phyloP scores from a whole-genome alignment of 805 yeast species.

The Yamadazyma nakazawae region DNA sequence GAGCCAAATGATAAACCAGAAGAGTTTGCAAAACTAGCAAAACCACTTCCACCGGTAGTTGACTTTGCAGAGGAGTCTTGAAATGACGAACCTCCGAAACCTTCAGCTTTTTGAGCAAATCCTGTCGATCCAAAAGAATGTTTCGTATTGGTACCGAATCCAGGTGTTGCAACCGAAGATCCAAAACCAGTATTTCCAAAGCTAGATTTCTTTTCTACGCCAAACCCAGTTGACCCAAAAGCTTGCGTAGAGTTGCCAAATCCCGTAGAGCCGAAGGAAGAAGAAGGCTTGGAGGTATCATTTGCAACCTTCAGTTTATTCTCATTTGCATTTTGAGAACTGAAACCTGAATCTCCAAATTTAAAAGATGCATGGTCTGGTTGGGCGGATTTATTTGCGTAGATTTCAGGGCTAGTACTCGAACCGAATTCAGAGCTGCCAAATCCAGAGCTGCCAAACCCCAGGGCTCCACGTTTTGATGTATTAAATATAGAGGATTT shows the following conservation, averaged over 20 bases:
- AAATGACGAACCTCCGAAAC: slow-evolving; percentile 8
- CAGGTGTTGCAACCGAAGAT: slow-evolving; percentile 5
- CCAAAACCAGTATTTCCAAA: slow-evolving; percentile 6
- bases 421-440: too few species aligned
- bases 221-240: slow-evolving; percentile 10
- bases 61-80: slow-evolving; percentile 4
- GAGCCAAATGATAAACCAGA: slow-evolving; percentile 3
- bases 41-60: slow-evolving; percentile 13
- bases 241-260: slow-evolving; percentile 3
- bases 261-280: slow-evolving; percentile 5
- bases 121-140: slow-evolving; percentile 11
- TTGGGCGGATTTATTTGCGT: too few species aligned
- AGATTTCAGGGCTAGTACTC: too few species aligned
- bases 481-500: too few species aligned
- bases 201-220: slow-evolving; percentile 10
- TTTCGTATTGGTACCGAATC: slow-evolving; percentile 7
- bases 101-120: slow-evolving; percentile 15
- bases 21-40: slow-evolving; percentile 12
- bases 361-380: too few species aligned
- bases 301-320: neutral
- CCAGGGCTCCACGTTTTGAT: too few species aligned
- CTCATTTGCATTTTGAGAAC: neutral
- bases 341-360: neutral
- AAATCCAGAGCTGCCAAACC: too few species aligned
- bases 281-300: neutral